A percentile compares a stretch with the other conserved stretches of the same genome.
phyloP scores from a whole-genome alignment of 78 protist species.

The Paulinella micropora region DNA sequence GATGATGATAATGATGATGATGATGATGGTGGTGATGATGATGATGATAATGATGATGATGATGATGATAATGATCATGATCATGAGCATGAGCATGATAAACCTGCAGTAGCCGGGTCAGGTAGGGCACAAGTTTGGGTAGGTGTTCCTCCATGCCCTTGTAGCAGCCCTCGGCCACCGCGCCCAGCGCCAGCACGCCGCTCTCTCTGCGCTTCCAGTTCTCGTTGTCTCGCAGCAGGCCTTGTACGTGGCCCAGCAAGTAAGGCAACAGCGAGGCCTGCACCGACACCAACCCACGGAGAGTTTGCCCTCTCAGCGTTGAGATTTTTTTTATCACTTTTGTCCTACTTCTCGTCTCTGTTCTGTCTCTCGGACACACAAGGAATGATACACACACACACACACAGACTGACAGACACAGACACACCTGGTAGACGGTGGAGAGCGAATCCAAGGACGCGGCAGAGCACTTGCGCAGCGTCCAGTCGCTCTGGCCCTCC shows the following conservation, averaged over 20 bases:
- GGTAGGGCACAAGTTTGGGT: conserved; percentile 3
- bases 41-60: background rate
- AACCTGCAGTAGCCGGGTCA: too few species aligned
- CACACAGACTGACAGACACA: background rate
- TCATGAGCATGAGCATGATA: too few species aligned
- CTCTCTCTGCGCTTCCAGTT: conserved; percentile 46
- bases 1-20: background rate
- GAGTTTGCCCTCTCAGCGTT: too few species aligned
- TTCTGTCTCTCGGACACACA: too few species aligned
- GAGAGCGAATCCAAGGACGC: conserved; percentile 53
- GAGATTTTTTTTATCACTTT: too few species aligned
- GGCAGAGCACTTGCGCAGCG: conserved; percentile 63
- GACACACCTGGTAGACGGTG: background rate
- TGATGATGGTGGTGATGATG: background rate
- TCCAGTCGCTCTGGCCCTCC: conserved; percentile 49
- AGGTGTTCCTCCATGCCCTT: background rate
- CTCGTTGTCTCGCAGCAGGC: too few species aligned
- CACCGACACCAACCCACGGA: too few species aligned
- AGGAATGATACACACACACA: background rate
- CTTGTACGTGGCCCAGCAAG: too few species aligned
- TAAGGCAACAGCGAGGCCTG: too few species aligned
- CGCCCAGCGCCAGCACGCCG: conserved; percentile 59
- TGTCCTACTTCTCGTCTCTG: too few species aligned
- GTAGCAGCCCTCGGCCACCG: conserved; percentile 10
- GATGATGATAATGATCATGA: background rate